Base-by-base conservation (phyloP, 2,329 filamentous ascomycete genomes). In the Eutypella sp. region DNA sequence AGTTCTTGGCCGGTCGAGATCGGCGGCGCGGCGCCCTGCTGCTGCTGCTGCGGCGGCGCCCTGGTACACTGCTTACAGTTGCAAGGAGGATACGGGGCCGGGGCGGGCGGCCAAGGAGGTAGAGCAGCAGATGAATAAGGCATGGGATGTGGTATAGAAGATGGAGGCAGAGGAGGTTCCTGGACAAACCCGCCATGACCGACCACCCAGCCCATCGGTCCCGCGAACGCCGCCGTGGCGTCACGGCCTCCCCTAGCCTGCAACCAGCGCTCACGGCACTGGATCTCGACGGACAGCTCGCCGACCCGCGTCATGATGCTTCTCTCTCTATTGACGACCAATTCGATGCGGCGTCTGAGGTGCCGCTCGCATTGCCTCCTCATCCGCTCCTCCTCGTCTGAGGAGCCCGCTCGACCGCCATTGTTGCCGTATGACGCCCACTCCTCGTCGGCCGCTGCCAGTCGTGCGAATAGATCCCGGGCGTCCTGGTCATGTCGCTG, bases 271-370 rank as follows among this genome's bases (percentile, higher is more conserved):
- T 72, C 68, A 3, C 68, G 66, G 33, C 67, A 70, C 51, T 71
- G 68, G 13, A 75, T 68, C 57, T 81, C 75, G 15, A 73, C 59
- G 27, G 70, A 65, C 13, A 81, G 52, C 47, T 80, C 75, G 11
- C 68, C 62, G n/a, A 81, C 61, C 3, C 75, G 64, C 15, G 63
- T 47, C 33, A 74, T 57, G 6, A 78, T 68, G 15, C 62, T 52
- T 44, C 63, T 68, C 53, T 81, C 71, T 53, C 79, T 72, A 43
- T 68, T 64, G 3, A 69, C 68, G 0, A 66, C 69, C 37, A 72
- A 65, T n/a, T 62, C 56, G 25, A 81, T 67, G 47, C 68, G 69
- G 42, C 61, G 62, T 40, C 60, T 68, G 10, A 79, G 48, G 45
- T 70, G 63, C 2, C 62, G 63, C 2, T 61, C 59, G 4, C 72